Conservation (phyloP, 1,284 basidiomycete genomes). For the Cutaneotrichosporon sp. region DNA sequence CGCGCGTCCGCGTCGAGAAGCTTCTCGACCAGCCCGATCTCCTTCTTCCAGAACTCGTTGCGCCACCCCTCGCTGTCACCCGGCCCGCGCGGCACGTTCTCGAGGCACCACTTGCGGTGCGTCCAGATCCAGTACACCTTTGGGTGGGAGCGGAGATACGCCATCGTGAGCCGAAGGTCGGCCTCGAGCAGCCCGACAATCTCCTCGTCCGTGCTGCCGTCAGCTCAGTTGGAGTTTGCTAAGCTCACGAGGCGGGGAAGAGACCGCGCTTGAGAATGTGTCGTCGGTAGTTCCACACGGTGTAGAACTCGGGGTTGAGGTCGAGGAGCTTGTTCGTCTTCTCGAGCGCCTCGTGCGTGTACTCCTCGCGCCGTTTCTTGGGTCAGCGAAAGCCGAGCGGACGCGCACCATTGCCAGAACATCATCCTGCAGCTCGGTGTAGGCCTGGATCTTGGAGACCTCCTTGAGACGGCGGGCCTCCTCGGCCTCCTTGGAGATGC, state of each 20-base stretch:
- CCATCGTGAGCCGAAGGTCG: constrained; percentile 79
- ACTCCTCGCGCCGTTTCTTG: constrained; percentile 69
- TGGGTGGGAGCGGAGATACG: constrained; percentile 75
- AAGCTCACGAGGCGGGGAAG: constrained; percentile 65
- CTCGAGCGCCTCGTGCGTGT: constrained; percentile 67
- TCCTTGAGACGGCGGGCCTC: constrained; percentile 70
- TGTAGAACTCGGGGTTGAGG: constrained; percentile 86
- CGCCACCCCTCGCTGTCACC: constrained; percentile 63
- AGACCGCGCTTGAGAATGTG: constrained; percentile 72
- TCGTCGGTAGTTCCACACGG: constrained; percentile 88
- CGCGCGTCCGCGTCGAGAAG: constrained; percentile 84
- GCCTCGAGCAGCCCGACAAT: constrained; percentile 66
- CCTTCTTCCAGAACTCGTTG: constrained; percentile 73
- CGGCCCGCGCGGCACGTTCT: constrained; percentile 74
- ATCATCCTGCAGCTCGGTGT: constrained; percentile 66
- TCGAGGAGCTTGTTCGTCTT: constrained; percentile 75
- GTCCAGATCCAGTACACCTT: constrained; percentile 99
- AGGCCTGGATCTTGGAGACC: constrained; percentile 70
- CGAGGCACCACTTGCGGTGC: constrained; percentile 89
- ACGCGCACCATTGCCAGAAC: constrained; percentile 70
- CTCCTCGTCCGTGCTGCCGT: constrained; percentile 55
- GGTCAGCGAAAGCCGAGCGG: constrained; percentile 17
- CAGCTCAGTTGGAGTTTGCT: background rate
- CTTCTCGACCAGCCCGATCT: constrained; percentile 81
- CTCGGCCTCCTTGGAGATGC: constrained; percentile 64